Percentiles rank a stretch among this genome's conserved stretches.
phyloP scores from a whole-genome alignment of 352 stramenopile species.

The Globisporangium uncinulatum region DNA sequence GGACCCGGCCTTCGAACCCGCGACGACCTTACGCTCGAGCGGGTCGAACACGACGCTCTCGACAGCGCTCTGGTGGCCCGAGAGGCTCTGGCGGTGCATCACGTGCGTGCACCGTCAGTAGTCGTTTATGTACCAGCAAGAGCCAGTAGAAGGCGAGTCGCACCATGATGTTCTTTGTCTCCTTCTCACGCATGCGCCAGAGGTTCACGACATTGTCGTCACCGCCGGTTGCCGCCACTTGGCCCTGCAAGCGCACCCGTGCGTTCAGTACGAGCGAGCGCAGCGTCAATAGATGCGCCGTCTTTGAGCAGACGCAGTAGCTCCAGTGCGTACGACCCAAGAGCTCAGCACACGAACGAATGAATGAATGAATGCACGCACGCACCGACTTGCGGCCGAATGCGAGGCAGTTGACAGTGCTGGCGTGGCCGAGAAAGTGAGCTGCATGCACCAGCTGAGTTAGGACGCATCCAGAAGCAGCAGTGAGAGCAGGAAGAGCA shows the following conservation, averaged over 20 bases:
- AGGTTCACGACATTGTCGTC: slow-evolving; percentile 81
- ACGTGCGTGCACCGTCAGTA: not conserved
- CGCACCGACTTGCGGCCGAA: slow-evolving; percentile 78
- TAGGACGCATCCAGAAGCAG: not conserved
- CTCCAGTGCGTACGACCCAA: no score
- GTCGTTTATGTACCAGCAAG: not conserved
- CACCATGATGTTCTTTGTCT: slow-evolving; percentile 88
- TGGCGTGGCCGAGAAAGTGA: slow-evolving; percentile 76
- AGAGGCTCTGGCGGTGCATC: slow-evolving; percentile 42
- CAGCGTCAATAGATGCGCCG: no score
- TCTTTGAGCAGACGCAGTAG: no score
- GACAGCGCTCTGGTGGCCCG: slow-evolving; percentile 66
- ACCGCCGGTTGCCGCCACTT: slow-evolving; percentile 72
- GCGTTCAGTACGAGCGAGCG: not conserved
- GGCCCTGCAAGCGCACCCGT: slow-evolving; percentile 27
- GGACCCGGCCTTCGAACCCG: slow-evolving; percentile 70
- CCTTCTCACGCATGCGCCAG: slow-evolving; percentile 81
- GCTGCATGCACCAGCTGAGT: slow-evolving; percentile 21
- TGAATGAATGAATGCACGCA: not conserved
- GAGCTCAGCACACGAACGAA: not conserved
- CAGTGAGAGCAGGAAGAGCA: not conserved
- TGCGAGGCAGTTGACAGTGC: slow-evolving; percentile 76
- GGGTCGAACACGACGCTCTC: slow-evolving; percentile 82
- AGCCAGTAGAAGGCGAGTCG: not conserved
- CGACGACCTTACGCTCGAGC: slow-evolving; percentile 67